Conservation (phyloP, 495 filamentous ascomycete genomes). For the Rusavskia elegans region DNA sequence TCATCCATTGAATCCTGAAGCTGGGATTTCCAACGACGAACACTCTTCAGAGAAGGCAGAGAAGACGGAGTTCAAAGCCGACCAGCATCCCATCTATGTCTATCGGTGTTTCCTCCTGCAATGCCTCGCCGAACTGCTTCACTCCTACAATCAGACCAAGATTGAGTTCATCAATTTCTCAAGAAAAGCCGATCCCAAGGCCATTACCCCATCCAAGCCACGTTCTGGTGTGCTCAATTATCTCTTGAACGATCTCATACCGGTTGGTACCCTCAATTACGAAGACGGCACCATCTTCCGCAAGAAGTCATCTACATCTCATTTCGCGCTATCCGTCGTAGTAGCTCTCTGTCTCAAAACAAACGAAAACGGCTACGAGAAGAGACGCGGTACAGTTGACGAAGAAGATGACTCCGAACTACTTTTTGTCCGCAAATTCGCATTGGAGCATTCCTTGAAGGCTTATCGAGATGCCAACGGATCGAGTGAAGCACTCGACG, state of each 20-base stretch:
- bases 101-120: conserved; percentile 93
- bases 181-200: conserved; percentile 65
- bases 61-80: conserved; percentile 75
- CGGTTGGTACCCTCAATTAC: conserved; percentile 56
- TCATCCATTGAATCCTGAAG: background rate
- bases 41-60: conserved; percentile 39
- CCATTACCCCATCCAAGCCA: conserved; percentile 82
- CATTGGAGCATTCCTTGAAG: conserved; percentile 80
- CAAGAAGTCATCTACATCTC: conserved; percentile 70
- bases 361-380: conserved; percentile 42
- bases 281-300: conserved; percentile 59
- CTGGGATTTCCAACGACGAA: background rate
- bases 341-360: conserved; percentile 81
- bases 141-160: conserved; percentile 85
- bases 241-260: conserved; percentile 71
- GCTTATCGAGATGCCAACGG: conserved; percentile 79
- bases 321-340: conserved; percentile 69
- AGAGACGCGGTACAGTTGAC: conserved; percentile 41
- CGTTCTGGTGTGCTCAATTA: conserved; percentile 88
- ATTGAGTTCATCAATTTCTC: conserved; percentile 99
- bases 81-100: conserved; percentile 88
- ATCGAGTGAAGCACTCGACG: conserved; percentile 66
- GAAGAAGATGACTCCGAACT: conserved; percentile 74
- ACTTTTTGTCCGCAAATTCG: conserved; percentile 82
- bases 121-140: conserved; percentile 83